Conservation (phyloP, 2,329 filamentous ascomycete species). For the Scedosporium aurantiacum region DNA sequence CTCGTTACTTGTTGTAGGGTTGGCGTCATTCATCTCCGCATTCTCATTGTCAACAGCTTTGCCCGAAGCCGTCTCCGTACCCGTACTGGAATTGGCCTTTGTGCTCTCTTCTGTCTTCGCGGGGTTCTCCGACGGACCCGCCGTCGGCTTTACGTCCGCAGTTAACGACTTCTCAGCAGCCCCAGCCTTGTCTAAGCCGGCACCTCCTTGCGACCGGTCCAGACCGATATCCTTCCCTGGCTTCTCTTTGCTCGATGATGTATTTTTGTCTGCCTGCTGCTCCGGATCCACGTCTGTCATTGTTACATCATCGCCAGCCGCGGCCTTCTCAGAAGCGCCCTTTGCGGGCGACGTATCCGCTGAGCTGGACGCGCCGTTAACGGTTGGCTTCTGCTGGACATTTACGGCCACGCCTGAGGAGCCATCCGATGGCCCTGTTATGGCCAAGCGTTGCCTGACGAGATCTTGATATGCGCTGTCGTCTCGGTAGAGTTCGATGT, state of each 20-base stretch:
- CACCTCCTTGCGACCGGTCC: neutral
- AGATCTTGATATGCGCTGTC: neutral
- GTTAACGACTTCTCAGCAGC: neutral
- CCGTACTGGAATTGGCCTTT: neutral
- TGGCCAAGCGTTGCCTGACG: neutral
- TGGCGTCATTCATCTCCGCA: neutral
- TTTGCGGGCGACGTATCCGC: neutral
- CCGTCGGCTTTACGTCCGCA: neutral
- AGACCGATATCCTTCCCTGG: neutral
- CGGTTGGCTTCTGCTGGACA: slow-evolving; percentile 11
- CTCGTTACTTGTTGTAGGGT: slow-evolving; percentile 12
- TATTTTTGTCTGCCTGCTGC: neutral
- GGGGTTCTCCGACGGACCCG: neutral
- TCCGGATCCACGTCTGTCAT: neutral
- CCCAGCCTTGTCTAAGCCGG: neutral
- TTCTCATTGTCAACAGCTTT: neutral
- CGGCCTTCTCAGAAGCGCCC: slow-evolving; percentile 11
- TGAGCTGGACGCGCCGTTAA: neutral
- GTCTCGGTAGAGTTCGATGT: slow-evolving; percentile 31
- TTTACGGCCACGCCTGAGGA: slow-evolving; percentile 3
- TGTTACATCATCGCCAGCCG: neutral
- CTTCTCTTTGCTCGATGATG: neutral
- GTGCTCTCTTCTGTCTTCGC: neutral
- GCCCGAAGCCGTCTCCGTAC: neutral
- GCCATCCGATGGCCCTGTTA: neutral